Base-by-base conservation (phyloP, 768 basidiomycete species). In the Xerocomus spinulosus region DNA sequence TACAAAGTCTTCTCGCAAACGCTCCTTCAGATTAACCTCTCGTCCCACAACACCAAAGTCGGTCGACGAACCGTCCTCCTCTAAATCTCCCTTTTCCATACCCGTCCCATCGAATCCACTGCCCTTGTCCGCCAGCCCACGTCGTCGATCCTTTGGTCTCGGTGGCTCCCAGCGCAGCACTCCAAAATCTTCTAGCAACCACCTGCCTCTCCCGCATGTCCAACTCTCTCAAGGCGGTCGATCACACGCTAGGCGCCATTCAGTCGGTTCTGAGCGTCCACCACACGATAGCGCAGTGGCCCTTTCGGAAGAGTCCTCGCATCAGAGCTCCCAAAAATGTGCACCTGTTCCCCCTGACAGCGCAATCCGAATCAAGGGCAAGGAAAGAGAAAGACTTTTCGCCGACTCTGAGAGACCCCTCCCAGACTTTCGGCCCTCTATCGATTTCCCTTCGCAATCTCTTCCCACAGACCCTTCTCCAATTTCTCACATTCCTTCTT, bases 241-340 rank as follows among this genome's bases (percentile, higher is more conserved):
- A 12, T 29, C 61, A 2, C 60, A 68, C 33, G 66, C 42, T 17
- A 58, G 64, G 42, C 56, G 65, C 40, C 53, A 54, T 14, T 67
- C 66, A 3, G 52, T 57, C 34, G 55, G 56, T n/a, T 67, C 65
- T 43, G 67, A 67, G 24, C 62, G 57, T 0, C 49, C 55, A 1
- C 65, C 65, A 23, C 65, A 67, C 36, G 65, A 67, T 47, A 67
- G 65, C 17, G 65, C 65, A 7, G 65, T 68, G 24, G 65, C 65
- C 15, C 59, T 67, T 45, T 57, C 60, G 0, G 65, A 67, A 51
- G 64, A 60, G 9, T 39, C 53, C 20, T 35, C 61, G 1, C 50
- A 54, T 37, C 44, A 53, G 2, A 28, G 23, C 6, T 7, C 35
- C 23, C 51, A 54, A 30, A 68, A 61, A 38, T 2, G 8, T 2